Conservation (phyloP, 2,329 filamentous ascomycete species). For the Leptographium wingfieldii region DNA sequence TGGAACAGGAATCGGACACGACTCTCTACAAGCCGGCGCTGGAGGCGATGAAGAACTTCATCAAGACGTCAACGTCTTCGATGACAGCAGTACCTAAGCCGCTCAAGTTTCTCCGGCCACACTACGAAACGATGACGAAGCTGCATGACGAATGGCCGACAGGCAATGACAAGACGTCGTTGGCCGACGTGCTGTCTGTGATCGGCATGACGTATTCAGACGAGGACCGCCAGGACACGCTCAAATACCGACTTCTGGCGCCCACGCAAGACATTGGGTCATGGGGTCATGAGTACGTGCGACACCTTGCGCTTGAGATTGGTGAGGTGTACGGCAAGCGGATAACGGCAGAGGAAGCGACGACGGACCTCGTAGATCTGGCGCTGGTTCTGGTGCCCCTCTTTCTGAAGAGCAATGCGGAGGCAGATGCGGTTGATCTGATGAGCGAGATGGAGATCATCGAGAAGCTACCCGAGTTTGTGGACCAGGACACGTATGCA, state of each 20-base stretch:
- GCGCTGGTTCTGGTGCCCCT: slow-evolving; percentile 78
- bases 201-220: slow-evolving; percentile 98
- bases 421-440: slow-evolving; percentile 93
- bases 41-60: slow-evolving; percentile 94
- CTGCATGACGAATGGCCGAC: slow-evolving; percentile 82
- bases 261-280: slow-evolving; percentile 87
- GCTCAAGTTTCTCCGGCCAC: slow-evolving; percentile 91
- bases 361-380: slow-evolving; percentile 74
- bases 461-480: slow-evolving; percentile 73
- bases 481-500: slow-evolving; percentile 88
- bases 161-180: slow-evolving; percentile 71
- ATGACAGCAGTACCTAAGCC: slow-evolving; percentile 99
- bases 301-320: slow-evolving; percentile 90
- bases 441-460: slow-evolving; percentile 98
- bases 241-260: slow-evolving; percentile 87
- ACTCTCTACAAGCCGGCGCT: slow-evolving; percentile 84
- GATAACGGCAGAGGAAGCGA: slow-evolving; percentile 71
- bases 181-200: slow-evolving; percentile 93
- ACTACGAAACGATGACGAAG: slow-evolving; percentile 81
- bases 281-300: slow-evolving; percentile 97
- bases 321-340: slow-evolving; percentile 87
- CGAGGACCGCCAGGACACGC: slow-evolving; percentile 86
- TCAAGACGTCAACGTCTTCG: slow-evolving; percentile 97
- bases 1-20: slow-evolving; percentile 64
- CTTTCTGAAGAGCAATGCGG: slow-evolving; percentile 93